These are phyloP conservation scores for Magnusiomyces fungicola DNA, from an alignment of 1,139 yeast genomes.

Conservation along the genomic window DNA sequence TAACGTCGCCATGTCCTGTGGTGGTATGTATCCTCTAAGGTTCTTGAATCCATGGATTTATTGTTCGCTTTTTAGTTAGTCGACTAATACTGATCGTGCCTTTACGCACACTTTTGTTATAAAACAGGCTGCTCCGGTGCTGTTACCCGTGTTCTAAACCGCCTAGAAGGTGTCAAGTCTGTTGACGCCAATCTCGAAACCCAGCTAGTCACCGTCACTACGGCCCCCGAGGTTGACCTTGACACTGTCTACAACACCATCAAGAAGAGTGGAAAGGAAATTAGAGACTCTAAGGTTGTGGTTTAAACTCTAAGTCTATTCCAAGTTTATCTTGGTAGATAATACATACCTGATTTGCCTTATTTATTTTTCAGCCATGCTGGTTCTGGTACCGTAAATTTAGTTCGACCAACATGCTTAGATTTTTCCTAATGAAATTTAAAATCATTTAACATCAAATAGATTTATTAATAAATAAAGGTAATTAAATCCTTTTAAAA, in stretches of 20 bases:
- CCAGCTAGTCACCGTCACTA: constrained; percentile 75
- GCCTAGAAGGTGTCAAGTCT: constrained; percentile 65
- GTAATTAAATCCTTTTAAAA: background rate
- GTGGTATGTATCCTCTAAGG: constrained; percentile 39
- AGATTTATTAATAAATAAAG: background rate
- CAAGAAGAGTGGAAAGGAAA: constrained; percentile 85
- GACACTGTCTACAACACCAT: constrained; percentile 75
- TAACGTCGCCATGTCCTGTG: constrained; percentile 74
- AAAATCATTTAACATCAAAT: too few species aligned
- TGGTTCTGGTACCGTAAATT: too few species aligned
- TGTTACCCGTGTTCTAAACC: constrained; percentile 66
- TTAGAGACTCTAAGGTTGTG: constrained; percentile 50
- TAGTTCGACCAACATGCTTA: too few species aligned
- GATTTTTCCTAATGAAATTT: too few species aligned
- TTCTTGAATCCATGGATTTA: background rate
- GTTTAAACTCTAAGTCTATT: constrained; percentile 18
- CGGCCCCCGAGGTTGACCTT: constrained; percentile 49
- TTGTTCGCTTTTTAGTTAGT: background rate
- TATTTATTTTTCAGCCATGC: too few species aligned
- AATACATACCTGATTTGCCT: too few species aligned
- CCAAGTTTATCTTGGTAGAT: too few species aligned
- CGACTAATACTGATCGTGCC: background rate
- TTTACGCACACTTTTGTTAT: background rate
- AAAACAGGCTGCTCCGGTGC: constrained; percentile 83
- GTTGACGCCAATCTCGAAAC: constrained; percentile 69